These are phyloP conservation scores for Paracoccidioides brasiliensis DNA, from an alignment of 2,329 filamentous ascomycete species.

Conservation along the genomic window DNA sequence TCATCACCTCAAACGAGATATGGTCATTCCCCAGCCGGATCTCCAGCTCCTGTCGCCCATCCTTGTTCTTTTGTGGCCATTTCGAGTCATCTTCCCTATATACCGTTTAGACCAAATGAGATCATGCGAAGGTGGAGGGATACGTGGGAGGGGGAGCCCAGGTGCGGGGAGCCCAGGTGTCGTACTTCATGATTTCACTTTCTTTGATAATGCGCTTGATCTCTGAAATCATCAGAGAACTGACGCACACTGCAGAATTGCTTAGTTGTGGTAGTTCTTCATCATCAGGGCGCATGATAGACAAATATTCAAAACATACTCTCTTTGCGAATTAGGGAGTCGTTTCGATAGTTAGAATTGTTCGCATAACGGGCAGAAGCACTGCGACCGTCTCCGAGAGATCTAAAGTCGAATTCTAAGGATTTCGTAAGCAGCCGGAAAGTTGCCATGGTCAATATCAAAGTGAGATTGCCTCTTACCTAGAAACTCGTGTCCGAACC, in stretches of 20 bases:
- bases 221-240: constrained; percentile 75
- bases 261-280: constrained; percentile 12
- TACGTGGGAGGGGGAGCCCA: background rate
- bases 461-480: constrained; percentile 43
- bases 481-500: constrained; percentile 95
- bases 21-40: constrained; percentile 89
- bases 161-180: background rate
- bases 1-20: constrained; percentile 83
- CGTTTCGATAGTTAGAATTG: constrained; percentile 98
- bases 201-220: constrained; percentile 96
- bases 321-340: constrained; percentile 97
- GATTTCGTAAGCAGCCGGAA: constrained; percentile 13
- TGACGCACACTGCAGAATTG: constrained; percentile 69
- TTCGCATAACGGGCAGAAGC: constrained; percentile 94
- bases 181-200: constrained; percentile 92
- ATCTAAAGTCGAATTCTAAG: constrained; percentile 88
- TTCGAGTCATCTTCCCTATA: constrained; percentile 89
- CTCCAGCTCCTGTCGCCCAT: constrained; percentile 90
- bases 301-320: constrained; percentile 47
- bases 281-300: constrained; percentile 1
- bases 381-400: constrained; percentile 81
- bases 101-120: constrained; percentile 14
- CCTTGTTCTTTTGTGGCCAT: constrained; percentile 99
- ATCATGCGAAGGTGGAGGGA: background rate
- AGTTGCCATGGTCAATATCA: background rate